phyloP scores from a whole-genome alignment of 495 filamentous ascomycete species.

The Lineolata rhizophorae region DNA sequence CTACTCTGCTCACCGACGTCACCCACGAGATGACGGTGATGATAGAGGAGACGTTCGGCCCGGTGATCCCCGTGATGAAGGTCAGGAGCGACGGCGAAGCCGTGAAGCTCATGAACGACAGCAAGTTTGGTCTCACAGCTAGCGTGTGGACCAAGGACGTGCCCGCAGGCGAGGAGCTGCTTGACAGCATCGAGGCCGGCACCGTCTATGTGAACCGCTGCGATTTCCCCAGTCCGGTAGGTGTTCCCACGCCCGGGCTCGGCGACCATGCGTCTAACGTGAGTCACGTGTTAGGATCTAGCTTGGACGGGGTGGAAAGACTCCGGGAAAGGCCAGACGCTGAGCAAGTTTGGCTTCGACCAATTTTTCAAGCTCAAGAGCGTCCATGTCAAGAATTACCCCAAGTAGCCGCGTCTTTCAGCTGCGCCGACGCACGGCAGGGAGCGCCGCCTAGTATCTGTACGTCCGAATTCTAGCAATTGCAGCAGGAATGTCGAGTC shows the following conservation, averaged over 20 bases:
- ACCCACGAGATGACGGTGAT: slow-evolving; percentile 75
- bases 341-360: slow-evolving; percentile 81
- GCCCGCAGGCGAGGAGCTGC: slow-evolving; percentile 48
- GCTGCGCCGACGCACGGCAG: too few species aligned
- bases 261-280: too few species aligned
- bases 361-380: slow-evolving; percentile 93
- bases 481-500: too few species aligned
- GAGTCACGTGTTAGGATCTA: slow-evolving; percentile 40
- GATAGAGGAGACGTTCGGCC: slow-evolving; percentile 93
- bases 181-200: slow-evolving; percentile 70
- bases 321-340: slow-evolving; percentile 71
- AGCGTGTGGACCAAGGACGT: slow-evolving; percentile 95
- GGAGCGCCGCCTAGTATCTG: too few species aligned
- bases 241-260: slow-evolving; percentile 21
- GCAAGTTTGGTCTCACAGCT: slow-evolving; percentile 84
- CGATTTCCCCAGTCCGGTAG: slow-evolving; percentile 80
- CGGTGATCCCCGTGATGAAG: slow-evolving; percentile 84
- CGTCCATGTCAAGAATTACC: slow-evolving; percentile 80
- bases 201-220: slow-evolving; percentile 93
- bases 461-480: too few species aligned
- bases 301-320: slow-evolving; percentile 98
- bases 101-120: slow-evolving; percentile 77
- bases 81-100: slow-evolving; percentile 71
- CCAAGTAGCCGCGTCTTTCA: slow-evolving; percentile 31
- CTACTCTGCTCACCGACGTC: slow-evolving; percentile 62